These are phyloP conservation scores for Trichoderma gracile DNA, from an alignment of 2,329 filamentous ascomycete species.

Conservation along the genomic window DNA sequence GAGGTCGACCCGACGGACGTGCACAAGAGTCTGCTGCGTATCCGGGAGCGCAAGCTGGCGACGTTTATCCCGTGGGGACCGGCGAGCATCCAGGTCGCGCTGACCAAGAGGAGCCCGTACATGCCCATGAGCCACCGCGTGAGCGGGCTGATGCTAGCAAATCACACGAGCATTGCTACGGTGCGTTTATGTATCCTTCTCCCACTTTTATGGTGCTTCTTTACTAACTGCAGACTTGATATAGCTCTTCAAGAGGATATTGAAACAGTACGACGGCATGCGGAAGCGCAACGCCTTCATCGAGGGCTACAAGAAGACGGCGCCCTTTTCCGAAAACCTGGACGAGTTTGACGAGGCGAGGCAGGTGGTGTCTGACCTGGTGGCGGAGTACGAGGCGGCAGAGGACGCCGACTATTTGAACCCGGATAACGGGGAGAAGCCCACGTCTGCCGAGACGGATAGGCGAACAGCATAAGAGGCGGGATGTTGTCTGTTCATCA, in stretches of 20 bases:
- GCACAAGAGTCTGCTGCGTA: conserved; percentile 95
- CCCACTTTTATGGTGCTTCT: neutral
- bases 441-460: conserved; percentile 55
- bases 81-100: conserved; percentile 92
- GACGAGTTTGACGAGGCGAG: conserved; percentile 94
- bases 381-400: conserved; percentile 93
- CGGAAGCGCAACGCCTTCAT: conserved; percentile 96
- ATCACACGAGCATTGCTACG: conserved; percentile 95
- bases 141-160: conserved; percentile 94
- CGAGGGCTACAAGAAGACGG: conserved; percentile 93
- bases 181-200: conserved; percentile 46
- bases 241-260: conserved; percentile 86
- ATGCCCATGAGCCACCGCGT: conserved; percentile 92
- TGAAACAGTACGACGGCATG: conserved; percentile 89
- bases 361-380: conserved; percentile 86
- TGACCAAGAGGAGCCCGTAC: conserved; percentile 96
- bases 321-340: conserved; percentile 87
- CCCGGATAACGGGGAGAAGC: conserved; percentile 61
- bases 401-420: conserved; percentile 89
- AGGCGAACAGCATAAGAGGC: conserved; percentile 45
- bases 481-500: too few species aligned
- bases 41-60: conserved; percentile 88
- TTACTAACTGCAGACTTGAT: neutral
- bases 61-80: conserved; percentile 99
- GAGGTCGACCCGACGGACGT: conserved; percentile 98